These are phyloP conservation scores for Candida boidinii DNA, from an alignment of 805 yeast species.

Conservation along the genomic window DNA sequence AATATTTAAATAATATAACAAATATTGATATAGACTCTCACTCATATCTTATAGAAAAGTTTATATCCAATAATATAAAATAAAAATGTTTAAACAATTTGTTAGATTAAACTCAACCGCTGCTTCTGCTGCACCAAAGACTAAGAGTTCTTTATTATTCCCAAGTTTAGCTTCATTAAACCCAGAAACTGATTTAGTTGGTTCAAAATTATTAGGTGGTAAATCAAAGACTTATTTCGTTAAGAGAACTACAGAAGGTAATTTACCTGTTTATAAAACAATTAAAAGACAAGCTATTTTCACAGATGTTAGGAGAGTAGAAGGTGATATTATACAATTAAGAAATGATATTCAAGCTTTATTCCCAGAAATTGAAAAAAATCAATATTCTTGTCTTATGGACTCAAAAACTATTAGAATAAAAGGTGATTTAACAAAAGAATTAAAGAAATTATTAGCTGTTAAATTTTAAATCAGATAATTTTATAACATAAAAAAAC, in stretches of 20 bases:
- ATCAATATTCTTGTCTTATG: constrained; percentile 36
- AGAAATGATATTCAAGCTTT: constrained; percentile 54
- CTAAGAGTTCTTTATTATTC: too few relatives aligned
- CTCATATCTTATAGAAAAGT: too few relatives aligned
- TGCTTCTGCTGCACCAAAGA: too few relatives aligned
- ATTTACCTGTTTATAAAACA: constrained; percentile 77
- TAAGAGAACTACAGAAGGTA: constrained; percentile 49
- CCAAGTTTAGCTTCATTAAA: too few relatives aligned
- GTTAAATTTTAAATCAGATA: constrained; percentile 20
- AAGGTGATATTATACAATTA: constrained; percentile 59
- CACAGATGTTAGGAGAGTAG: constrained; percentile 66
- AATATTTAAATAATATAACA: too few relatives aligned
- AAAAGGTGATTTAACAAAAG: constrained; percentile 34
- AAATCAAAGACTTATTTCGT: constrained; percentile 33
- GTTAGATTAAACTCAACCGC: too few relatives aligned
- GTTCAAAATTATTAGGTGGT: too few relatives aligned
- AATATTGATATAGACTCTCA: too few relatives aligned
- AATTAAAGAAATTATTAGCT: constrained; percentile 26
- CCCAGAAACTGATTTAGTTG: too few relatives aligned
- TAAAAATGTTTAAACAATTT: too few relatives aligned
- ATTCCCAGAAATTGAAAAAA: constrained; percentile 37
- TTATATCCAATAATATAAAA: too few relatives aligned
- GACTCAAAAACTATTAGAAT: constrained; percentile 46
- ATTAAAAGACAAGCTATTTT: constrained; percentile 50
- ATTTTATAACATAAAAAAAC: not conserved